Conservation (phyloP, 2,329 filamentous ascomycete genomes). For the Hortaea werneckii region DNA sequence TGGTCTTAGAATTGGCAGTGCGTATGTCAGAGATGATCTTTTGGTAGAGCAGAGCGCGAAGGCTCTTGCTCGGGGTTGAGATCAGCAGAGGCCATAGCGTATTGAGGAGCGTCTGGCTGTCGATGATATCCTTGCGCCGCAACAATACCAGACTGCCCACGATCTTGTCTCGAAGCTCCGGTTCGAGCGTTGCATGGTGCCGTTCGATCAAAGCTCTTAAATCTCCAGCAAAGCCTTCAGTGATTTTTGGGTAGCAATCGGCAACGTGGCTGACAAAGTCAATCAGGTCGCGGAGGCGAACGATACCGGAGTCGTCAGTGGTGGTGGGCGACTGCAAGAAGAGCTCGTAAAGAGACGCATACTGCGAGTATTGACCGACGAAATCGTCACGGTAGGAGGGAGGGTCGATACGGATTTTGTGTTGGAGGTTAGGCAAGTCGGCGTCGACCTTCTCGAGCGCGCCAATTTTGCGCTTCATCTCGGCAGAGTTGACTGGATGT, state of each 20-base stretch:
- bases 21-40: slow-evolving; percentile 90
- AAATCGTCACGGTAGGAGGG: slow-evolving; percentile 88
- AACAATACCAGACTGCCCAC: slow-evolving; percentile 82
- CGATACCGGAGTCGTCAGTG: slow-evolving; percentile 65
- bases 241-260: slow-evolving; percentile 81
- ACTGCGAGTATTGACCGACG: slow-evolving; percentile 77
- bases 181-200: slow-evolving; percentile 73
- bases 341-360: slow-evolving; percentile 82
- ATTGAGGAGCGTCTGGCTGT: slow-evolving; percentile 73
- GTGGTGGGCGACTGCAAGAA: slow-evolving; percentile 76
- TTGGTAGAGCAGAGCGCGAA: slow-evolving; percentile 72
- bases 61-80: slow-evolving; percentile 80
- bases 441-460: slow-evolving; percentile 94
- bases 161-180: slow-evolving; percentile 85
- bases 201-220: slow-evolving; percentile 69
- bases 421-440: slow-evolving; percentile 78
- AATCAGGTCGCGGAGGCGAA: slow-evolving; percentile 81
- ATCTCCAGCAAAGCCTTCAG: slow-evolving; percentile 65
- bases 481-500: slow-evolving; percentile 25
- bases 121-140: slow-evolving; percentile 82
- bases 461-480: slow-evolving; percentile 81
- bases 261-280: slow-evolving; percentile 90
- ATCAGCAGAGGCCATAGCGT: slow-evolving; percentile 92
- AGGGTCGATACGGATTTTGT: slow-evolving; percentile 83
- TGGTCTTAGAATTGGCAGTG: slow-evolving; percentile 74